Base-by-base conservation (phyloP, 1,284 basidiomycete species). In the Cutaneotrichosporon cutaneum region DNA sequence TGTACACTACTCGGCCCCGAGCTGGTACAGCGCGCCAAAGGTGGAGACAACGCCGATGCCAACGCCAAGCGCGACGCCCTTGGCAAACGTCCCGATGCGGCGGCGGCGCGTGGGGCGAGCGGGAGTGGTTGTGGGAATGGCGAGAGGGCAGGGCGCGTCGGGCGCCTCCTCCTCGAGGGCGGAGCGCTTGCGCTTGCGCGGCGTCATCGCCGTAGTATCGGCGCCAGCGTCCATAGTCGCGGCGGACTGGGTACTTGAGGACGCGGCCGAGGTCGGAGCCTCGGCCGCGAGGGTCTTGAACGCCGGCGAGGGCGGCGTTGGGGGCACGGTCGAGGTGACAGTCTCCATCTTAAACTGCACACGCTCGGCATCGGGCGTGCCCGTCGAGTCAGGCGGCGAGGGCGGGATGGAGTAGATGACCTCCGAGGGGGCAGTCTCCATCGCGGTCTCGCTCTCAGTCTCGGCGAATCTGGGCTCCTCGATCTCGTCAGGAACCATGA, bases 11-110 rank as follows among this genome's bases (percentile, higher is more conserved):
- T 54, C 52, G 9, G 52, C 52, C 14, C 52, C 52, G 35, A 54
- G 52, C 52, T 54, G 52, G 52, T 54, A 54, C 35, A 54, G 52
- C 21, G 52, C 52, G 22, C 52, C 52, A 26, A 54, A 54, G 8
- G 52, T 54, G 13, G 27, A 26, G 32, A 21, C 35, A 14, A 22
- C 35, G 35, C 52, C 48, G 26, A 50, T 26, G 16, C 48, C 48
- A 14, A 50, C 48, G 35, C 52, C 52, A 24, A 54, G 13, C 1
- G 22, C 52, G 5, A 54, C 14, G 8, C 52, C 52, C 35, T 36
- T 54, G 22, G 22, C 33, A 16, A 39, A 54, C 14, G 33, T 13
- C 2, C 13, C 33, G 4, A 36, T 39, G 22, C 52, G 52, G 13
- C 33, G 52, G 11, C 22, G 33, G 33, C 24, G 52, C 13, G 11